Evolutionary conservation across 768 basidiomycete species (phyloP), one percentile per base, ranked within the genome.

Genomic region (Pleurotus djamor): DNA sequence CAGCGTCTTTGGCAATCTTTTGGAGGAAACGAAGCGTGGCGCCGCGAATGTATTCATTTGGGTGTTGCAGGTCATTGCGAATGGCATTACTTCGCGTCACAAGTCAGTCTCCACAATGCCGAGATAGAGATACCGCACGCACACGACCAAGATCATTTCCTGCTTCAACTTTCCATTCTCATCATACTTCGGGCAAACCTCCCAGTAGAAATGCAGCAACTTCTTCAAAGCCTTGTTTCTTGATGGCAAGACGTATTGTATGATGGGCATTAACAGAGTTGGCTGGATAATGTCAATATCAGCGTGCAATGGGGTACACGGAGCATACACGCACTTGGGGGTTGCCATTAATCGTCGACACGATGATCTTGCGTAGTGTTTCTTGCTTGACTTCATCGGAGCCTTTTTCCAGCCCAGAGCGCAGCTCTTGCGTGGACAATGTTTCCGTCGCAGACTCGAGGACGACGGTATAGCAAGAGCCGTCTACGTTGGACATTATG

Each of bases 61-160:
- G 96, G 68, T 99, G 97, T 95, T 98, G 96, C 92, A 98, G 85
- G 78, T 99, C 96, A 72, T 98, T 97, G 62, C 95, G 91, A 71
- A 98, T 94, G 54, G 97, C 95, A 69, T 98, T 98, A 64, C 94
- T 96, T 67, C 51, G 48, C 33, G 57, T 17, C 63, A 60, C 21
- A 56, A 62, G 60, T 38, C 65, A 51, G 38, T 45, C 54, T 52
- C 32, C 14, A 51, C 35, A 38, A 17, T 48, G 14, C 54, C 35
- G 44, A 57, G 17, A 44, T 34, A 3, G 48, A 5, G 12, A 43
- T 60, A 55, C 2, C 16, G 52, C 14, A 85, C 93, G 71, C 72
- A 96, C 94, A 96, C 95, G 35, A 98, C 96, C 55, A 98, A 84
- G 69, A 98, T 98, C 96, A 98, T 98, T 79, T 99, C 96, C 76